Evolutionary conservation across 2,329 filamentous ascomycete species (phyloP), one percentile per base, ranked within the genome.

Genomic region (Huntiella decipiens): DNA sequence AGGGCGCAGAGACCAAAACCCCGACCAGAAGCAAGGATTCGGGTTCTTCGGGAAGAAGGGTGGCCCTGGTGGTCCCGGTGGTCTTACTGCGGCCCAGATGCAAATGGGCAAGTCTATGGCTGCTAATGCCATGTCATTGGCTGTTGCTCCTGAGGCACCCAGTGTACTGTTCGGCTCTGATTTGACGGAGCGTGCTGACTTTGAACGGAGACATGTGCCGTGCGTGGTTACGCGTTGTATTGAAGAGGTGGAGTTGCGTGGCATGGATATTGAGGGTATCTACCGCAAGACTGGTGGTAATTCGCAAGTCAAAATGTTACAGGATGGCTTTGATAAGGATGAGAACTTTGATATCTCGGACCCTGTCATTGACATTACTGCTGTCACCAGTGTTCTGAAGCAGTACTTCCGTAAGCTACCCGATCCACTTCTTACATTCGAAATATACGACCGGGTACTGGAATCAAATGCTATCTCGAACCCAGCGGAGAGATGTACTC

Each of bases 211-310:
- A 45, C 78, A 88, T 55, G 88, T 98, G 51, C 91, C 91, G 41
- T 79, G 77, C 51, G 83, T 98, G 22, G 83, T 98, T 38, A 88
- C 78, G 41, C 81, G 86, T 41, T 98, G 91, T 62, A 93, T 98
- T 53, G 84, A 94, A 58, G 88, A 98, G 63, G 91, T 98, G 35
- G 91, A 98, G 61, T 66, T 91, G 16, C 79, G 91, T 58, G 91
- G 88, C 62, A 94, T 98, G 84, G 87, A 96, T 56, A 75, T 92
- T 54, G 91, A 96, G 64, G 91, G 91, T 51, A 93, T 98, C 55
- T 98, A 98, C 65, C 79, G 91, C 56, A 98, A 98, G 69, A 94
- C 87, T 43, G 91, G 91, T 48, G 91, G 87, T 53, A 86, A 82
- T 55, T 85, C 83, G 6, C 85, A 92, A 60, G 82, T 94, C 58